Evolutionary conservation across 1,139 yeast species (phyloP).

Genomic region (Magnusiomyces ingens): DNA sequence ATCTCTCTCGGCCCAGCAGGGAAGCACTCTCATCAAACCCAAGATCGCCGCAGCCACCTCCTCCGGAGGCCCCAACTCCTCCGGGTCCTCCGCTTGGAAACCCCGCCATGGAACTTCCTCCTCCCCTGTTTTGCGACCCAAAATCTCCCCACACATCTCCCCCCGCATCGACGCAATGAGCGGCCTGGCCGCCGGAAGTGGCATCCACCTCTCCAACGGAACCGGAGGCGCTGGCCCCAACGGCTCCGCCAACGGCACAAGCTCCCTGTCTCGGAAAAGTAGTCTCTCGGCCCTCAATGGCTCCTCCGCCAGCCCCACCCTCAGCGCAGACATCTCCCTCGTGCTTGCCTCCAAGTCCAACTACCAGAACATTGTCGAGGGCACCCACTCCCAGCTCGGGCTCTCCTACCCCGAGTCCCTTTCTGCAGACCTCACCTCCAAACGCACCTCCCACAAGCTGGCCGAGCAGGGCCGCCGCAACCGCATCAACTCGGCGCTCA

Average conservation of each 20-base stretch:
- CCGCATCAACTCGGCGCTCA: constrained; percentile 80
- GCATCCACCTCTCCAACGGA: constrained; percentile 17
- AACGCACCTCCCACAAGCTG: constrained; percentile 70
- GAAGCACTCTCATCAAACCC: constrained; percentile 10
- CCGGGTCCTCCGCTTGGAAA: constrained; percentile 12
- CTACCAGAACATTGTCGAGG: constrained; percentile 40
- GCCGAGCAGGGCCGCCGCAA: constrained; percentile 97
- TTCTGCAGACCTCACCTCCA: constrained; percentile 35
- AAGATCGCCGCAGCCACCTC: constrained; percentile 12
- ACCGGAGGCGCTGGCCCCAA: constrained; percentile 4
- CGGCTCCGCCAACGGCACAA: constrained; percentile 4
- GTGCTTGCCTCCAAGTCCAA: constrained; percentile 37
- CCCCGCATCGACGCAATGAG: constrained; percentile 11
- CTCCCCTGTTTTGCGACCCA: constrained; percentile 25
- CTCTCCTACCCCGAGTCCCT: constrained; percentile 37
- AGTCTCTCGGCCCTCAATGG: constrained; percentile 10
- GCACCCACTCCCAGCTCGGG: constrained; percentile 38
- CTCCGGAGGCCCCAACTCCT: not conserved
- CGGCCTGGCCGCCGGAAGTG: no score
- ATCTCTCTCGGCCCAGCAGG: not conserved
- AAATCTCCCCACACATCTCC: constrained; percentile 21
- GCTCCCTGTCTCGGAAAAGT: not conserved
- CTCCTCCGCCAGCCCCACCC: constrained; percentile 3
- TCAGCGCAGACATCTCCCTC: constrained; percentile 25
- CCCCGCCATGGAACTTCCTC: constrained; percentile 15